Evolutionary conservation across 2,329 filamentous ascomycete species (phyloP), one percentile per base, ranked within the genome.

Genomic region (Massarina eburnea): DNA sequence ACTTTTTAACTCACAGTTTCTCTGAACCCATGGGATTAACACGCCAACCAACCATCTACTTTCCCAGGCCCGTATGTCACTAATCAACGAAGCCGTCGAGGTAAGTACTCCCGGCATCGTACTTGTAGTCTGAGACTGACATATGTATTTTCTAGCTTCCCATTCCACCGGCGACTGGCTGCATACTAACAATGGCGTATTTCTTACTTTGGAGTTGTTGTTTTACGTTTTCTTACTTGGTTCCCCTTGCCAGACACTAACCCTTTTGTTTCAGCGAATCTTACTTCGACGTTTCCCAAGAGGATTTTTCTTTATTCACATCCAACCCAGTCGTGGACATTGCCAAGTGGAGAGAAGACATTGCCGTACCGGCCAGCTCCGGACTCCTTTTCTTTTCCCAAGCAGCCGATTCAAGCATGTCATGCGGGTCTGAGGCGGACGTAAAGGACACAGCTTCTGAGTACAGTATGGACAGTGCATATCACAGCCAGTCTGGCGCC

Each of bases 381-480:
- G 61, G 56, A 51, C 55, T 60, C n/a, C 20, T 14, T 22, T 26
- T 26, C 20, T n/a, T 22, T 38, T 38, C 35, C 18, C 35, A 38
- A 17, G 35, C 12, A 8, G 12, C 20, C 35, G 35, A 38, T 24
- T 26, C 21, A 38, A 38, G 35, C 35, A 38, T 38, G 35, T 24
- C 35, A 19, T 38, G 35, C 20, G 22, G 35, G 17, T 38, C 35
- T 8, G 35, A 38, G 35, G 35, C 20, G 35, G 63, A 69, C 42
- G 54, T 57, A 33, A 70, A 70, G 60, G 67, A 70, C 42, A 66
- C 62, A 48, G 59, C 58, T 45, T 72, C 68, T 51, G 67, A 67
- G 49, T 70, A 64, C 59, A 71, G 68, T 59, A 72, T 73, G 70
- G 70, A 73, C 57, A 72, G 68, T 55, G 62, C 67, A 46, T 72